A percentile compares a stretch with the other conserved stretches of the same genome.
These are phyloP conservation scores for Fusarium albidum DNA, from an alignment of 2,329 filamentous ascomycete species.

Conservation along the genomic window DNA sequence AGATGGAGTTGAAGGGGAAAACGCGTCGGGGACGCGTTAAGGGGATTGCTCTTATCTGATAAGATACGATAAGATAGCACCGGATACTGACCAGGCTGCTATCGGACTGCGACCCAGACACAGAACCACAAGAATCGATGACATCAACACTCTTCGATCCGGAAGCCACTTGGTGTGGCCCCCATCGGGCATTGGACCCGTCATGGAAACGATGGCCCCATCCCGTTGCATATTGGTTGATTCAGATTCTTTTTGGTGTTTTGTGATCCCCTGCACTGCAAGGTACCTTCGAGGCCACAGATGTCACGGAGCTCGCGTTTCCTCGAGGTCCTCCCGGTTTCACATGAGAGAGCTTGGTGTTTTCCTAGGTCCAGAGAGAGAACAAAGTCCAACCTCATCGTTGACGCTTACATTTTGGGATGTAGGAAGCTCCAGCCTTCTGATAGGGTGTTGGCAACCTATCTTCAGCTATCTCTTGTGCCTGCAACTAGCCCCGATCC, in stretches of 20 bases:
- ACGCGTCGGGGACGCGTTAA: conserved; percentile 40
- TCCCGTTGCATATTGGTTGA: not conserved
- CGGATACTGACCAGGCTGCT: not conserved
- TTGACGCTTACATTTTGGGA: not conserved
- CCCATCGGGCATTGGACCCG: not conserved
- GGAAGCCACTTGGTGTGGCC: conserved; percentile 3
- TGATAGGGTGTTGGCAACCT: not conserved
- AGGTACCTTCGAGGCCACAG: too few relatives aligned
- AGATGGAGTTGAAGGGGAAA: not conserved
- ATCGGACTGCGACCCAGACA: too few relatives aligned
- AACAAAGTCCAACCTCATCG: not conserved
- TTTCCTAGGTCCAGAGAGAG: not conserved
- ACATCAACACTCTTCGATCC: conserved; percentile 29
- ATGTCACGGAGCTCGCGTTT: too few relatives aligned
- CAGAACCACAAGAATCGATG: conserved; percentile 18
- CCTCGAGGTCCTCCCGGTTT: too few relatives aligned
- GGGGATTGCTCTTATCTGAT: conserved; percentile 27
- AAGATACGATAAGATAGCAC: not conserved
- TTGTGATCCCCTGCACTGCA: not conserved
- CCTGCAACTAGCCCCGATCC: conserved; percentile 6
- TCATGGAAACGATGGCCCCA: not conserved
- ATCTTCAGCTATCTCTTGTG: not conserved
- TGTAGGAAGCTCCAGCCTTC: not conserved
- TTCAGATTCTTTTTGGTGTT: not conserved
- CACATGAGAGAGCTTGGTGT: too few relatives aligned